Evolutionary conservation across 345 rosid genomes (phyloP).

Genomic region (Eucalyptus erythrocorys): DNA sequence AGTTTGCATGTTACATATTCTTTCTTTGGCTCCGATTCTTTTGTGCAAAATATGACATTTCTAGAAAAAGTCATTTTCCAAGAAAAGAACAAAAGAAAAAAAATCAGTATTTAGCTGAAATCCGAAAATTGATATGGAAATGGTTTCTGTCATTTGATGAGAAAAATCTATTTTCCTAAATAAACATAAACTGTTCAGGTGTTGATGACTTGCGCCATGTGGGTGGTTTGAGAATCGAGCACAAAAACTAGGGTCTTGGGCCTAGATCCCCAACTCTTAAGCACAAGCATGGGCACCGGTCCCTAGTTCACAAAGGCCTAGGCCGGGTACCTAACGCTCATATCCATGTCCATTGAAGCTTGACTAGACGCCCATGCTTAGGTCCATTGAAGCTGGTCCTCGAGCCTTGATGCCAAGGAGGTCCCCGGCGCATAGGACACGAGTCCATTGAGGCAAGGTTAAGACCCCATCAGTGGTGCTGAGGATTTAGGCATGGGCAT

Average conservation of each 20-base stretch:
- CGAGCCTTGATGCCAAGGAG: background rate
- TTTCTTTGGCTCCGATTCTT: background rate
- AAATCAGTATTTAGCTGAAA: background rate
- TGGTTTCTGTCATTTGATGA: background rate
- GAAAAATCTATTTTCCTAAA: background rate
- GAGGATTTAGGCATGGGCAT: background rate
- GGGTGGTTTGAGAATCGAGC: background rate
- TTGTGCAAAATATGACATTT: no score
- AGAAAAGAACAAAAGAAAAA: no score
- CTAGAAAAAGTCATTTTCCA: background rate
- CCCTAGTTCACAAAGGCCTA: background rate
- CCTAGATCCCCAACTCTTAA: background rate
- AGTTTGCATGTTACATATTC: background rate
- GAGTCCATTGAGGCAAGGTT: background rate
- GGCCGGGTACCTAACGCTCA: no score
- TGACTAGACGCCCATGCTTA: rapidly evolving
- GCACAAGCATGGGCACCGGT: background rate
- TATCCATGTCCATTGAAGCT: no score
- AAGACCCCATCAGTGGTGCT: background rate
- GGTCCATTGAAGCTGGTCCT: background rate
- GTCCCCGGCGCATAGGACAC: background rate
- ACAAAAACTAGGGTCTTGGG: background rate
- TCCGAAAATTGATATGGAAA: background rate
- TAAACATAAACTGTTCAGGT: background rate
- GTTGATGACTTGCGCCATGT: background rate